Evolutionary conservation across 2,329 filamentous ascomycete genomes (phyloP).

Genomic region (Phyllosticta citrichinensis): DNA sequence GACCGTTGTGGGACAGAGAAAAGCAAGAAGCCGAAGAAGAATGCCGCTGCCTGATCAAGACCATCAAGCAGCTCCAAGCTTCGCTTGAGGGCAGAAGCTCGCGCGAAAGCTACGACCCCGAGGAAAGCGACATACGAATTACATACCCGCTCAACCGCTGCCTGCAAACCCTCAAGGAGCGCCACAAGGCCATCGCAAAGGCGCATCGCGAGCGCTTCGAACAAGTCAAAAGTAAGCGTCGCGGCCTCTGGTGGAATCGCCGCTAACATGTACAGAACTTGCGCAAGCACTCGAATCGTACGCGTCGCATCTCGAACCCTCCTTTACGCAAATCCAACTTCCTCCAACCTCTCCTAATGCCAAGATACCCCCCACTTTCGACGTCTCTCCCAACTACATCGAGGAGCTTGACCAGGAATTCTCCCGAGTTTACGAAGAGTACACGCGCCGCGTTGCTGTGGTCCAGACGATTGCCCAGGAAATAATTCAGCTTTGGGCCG

Average conservation of each 20-base stretch:
- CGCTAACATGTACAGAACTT: slow-evolving; percentile 53
- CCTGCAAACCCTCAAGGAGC: slow-evolving; percentile 72
- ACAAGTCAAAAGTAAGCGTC: slow-evolving; percentile 75
- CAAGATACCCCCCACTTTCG: slow-evolving; percentile 71
- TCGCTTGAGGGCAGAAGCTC: slow-evolving; percentile 70
- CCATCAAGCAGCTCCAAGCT: slow-evolving; percentile 86
- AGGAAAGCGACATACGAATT: slow-evolving; percentile 61
- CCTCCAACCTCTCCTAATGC: slow-evolving; percentile 72
- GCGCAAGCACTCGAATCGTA: slow-evolving; percentile 91
- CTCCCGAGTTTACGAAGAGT: slow-evolving; percentile 91
- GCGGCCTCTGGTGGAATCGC: no score
- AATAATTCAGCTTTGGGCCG: slow-evolving; percentile 90
- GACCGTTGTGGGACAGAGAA: slow-evolving; percentile 43
- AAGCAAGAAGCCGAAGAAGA: slow-evolving; percentile 88
- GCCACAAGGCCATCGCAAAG: slow-evolving; percentile 68
- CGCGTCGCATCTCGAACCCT: slow-evolving; percentile 84
- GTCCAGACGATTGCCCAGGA: slow-evolving; percentile 70
- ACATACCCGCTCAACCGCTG: slow-evolving; percentile 78
- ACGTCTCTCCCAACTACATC: slow-evolving; percentile 85
- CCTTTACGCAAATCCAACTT: slow-evolving; percentile 75
- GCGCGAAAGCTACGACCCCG: slow-evolving; percentile 54
- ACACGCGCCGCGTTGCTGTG: slow-evolving; percentile 67
- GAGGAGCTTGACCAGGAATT: slow-evolving; percentile 83
- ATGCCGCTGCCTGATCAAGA: slow-evolving; percentile 71
- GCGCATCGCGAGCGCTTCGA: slow-evolving; percentile 87